These are phyloP conservation scores for Thelonectria discophora DNA, from an alignment of 2,329 filamentous ascomycete genomes.

Conservation along the genomic window DNA sequence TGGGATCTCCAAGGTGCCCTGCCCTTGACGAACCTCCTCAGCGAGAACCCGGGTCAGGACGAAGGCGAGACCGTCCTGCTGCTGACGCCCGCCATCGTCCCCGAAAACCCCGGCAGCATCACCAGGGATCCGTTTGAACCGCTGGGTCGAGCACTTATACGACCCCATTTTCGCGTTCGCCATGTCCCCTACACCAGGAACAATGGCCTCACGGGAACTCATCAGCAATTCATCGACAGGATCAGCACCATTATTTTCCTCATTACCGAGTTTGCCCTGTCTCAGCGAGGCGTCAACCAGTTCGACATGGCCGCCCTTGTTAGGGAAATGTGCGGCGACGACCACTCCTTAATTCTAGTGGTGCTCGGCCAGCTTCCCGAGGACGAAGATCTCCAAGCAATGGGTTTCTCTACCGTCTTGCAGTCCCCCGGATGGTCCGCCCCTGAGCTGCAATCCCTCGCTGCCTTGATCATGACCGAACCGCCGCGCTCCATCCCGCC, in stretches of 20 bases:
- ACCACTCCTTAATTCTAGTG: slow-evolving; percentile 61
- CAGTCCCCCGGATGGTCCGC: slow-evolving; percentile 59
- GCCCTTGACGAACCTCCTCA: slow-evolving; percentile 56
- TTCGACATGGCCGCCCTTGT: slow-evolving; percentile 59
- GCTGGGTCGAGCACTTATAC: slow-evolving; percentile 70
- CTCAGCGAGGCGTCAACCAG: slow-evolving; percentile 59
- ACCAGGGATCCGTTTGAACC: slow-evolving; percentile 76
- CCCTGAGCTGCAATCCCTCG: slow-evolving; percentile 58
- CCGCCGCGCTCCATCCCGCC: slow-evolving; percentile 8
- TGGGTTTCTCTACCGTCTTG: slow-evolving; percentile 61
- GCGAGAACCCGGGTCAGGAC: slow-evolving; percentile 6
- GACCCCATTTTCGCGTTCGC: slow-evolving; percentile 67
- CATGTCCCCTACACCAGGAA: slow-evolving; percentile 76
- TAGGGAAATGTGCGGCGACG: slow-evolving; percentile 52
- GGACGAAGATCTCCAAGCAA: slow-evolving; percentile 48
- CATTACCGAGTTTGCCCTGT: slow-evolving; percentile 58
- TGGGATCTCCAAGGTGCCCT: slow-evolving; percentile 58
- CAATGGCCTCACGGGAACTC: slow-evolving; percentile 69
- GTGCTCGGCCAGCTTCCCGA: slow-evolving; percentile 58
- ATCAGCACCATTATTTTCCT: slow-evolving; percentile 70
- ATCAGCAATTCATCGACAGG: slow-evolving; percentile 69
- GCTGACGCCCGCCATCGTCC: slow-evolving; percentile 65
- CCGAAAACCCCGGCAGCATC: slow-evolving; percentile 52
- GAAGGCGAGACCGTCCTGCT: slow-evolving; percentile 67
- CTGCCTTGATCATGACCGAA: slow-evolving; percentile 61